Evolutionary conservation across 176 grass and related monocot genomes (phyloP).

Genomic region (barley (Hordeum vulgare)): MorexV3_pseudomolecules_assembly NC_058521.1:441279816-441280315

Average conservation of each 20-base stretch:
- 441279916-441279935: slow-evolving; percentile 65
- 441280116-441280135: slow-evolving; percentile 46
- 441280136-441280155: slow-evolving; percentile 36
- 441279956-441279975: slow-evolving; percentile 42
- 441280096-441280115: slow-evolving; percentile 45
- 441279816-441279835: slow-evolving; percentile 85
- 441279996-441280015: slow-evolving; percentile 72
- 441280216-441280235: slow-evolving; percentile 16
- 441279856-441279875: slow-evolving; percentile 40
- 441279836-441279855: slow-evolving; percentile 84
- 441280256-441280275: background rate
- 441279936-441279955: slow-evolving; percentile 39
- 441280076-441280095: slow-evolving; percentile 90
- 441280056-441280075: slow-evolving; percentile 83
- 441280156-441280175: slow-evolving; percentile 38
- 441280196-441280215: slow-evolving; percentile 34
- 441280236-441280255: slow-evolving; percentile 28
- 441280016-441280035: slow-evolving; percentile 58
- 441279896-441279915: slow-evolving; percentile 64
- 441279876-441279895: slow-evolving; percentile 38
- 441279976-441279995: slow-evolving; percentile 71
- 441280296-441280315: background rate
- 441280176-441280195: slow-evolving; percentile 40
- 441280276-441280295: background rate
- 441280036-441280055: slow-evolving; percentile 79